Evolutionary conservation across 2,329 filamentous ascomycete genomes (phyloP).

Genomic region (Aspergillus fumigatus): DNA sequence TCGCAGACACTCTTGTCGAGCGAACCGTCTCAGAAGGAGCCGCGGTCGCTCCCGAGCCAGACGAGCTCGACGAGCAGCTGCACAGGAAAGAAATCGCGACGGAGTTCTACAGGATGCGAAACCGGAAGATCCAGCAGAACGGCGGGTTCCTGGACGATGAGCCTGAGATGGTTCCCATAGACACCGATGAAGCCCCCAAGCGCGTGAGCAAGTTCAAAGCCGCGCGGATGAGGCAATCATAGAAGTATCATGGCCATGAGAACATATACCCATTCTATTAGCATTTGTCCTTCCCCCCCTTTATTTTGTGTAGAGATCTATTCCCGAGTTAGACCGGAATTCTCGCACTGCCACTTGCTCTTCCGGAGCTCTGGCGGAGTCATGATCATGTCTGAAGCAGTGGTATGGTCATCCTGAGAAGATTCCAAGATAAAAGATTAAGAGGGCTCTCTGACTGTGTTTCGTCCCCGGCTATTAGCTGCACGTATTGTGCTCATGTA

Average conservation of each 20-base stretch:
- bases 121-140: constrained; percentile 74
- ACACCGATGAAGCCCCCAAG: constrained; percentile 52
- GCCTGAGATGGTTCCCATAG: constrained; percentile 60
- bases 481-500: constrained; percentile 18
- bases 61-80: constrained; percentile 68
- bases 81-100: constrained; percentile 72
- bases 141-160: constrained; percentile 77
- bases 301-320: constrained; percentile 2
- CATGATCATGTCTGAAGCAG: constrained; percentile 12
- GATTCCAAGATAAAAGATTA: constrained; percentile 27
- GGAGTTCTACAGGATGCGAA: constrained; percentile 79
- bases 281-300: constrained; percentile 1
- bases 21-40: constrained; percentile 37
- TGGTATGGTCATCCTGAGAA: constrained; percentile 16
- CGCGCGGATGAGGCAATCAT: constrained; percentile 36
- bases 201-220: constrained; percentile 47
- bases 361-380: background rate
- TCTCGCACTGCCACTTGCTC: background rate
- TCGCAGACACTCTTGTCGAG: constrained; percentile 58
- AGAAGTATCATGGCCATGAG: constrained; percentile 3
- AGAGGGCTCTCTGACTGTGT: constrained; percentile 36
- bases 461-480: constrained; percentile 11
- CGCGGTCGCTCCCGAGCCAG: constrained; percentile 44
- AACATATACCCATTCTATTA: constrained; percentile 14
- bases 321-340: background rate